These are phyloP conservation scores for Coemansia sp. DNA, from an alignment of 192 early-diverging fungal species.

Conservation along the genomic window DNA sequence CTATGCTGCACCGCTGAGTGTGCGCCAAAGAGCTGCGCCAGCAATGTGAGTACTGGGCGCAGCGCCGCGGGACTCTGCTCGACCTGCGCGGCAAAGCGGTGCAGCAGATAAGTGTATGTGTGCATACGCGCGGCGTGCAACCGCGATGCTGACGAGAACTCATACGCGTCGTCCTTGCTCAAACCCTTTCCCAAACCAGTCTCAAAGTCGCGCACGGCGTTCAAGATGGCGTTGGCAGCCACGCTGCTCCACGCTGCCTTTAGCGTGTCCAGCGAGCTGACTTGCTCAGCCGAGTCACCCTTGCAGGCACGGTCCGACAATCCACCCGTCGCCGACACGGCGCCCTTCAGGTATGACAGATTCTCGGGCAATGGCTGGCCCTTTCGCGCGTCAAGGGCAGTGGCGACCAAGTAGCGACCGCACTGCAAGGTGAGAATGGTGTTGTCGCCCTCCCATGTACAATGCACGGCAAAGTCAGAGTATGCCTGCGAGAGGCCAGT, in stretches of 20 bases:
- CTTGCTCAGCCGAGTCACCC: constrained; percentile 24
- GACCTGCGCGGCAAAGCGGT: constrained; percentile 80
- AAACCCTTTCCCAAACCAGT: constrained; percentile 61
- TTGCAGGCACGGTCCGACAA: constrained; percentile 18
- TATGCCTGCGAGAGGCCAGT: constrained; percentile 84
- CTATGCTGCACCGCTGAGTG: constrained; percentile 80
- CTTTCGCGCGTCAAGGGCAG: constrained; percentile 65
- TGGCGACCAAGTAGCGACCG: constrained; percentile 80
- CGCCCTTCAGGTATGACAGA: constrained; percentile 71
- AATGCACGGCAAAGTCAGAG: constrained; percentile 88
- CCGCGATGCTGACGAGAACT: constrained; percentile 83
- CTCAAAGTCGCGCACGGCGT: constrained; percentile 80
- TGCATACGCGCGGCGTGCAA: constrained; percentile 83
- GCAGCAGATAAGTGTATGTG: constrained; percentile 81
- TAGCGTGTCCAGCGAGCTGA: constrained; percentile 61
- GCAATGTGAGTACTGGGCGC: constrained; percentile 61
- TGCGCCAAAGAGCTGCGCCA: constrained; percentile 81
- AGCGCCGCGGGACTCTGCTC: constrained; percentile 63
- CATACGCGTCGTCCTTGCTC: constrained; percentile 80
- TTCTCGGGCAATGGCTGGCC: constrained; percentile 79
- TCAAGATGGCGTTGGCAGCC: constrained; percentile 78
- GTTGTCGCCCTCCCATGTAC: constrained; percentile 90
- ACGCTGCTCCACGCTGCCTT: constrained; percentile 80
- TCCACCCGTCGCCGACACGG: constrained; percentile 45
- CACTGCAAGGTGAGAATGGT: constrained; percentile 89